phyloP scores from a whole-genome alignment of 2,329 filamentous ascomycete genomes.

The Botrytis byssoidea region DNA sequence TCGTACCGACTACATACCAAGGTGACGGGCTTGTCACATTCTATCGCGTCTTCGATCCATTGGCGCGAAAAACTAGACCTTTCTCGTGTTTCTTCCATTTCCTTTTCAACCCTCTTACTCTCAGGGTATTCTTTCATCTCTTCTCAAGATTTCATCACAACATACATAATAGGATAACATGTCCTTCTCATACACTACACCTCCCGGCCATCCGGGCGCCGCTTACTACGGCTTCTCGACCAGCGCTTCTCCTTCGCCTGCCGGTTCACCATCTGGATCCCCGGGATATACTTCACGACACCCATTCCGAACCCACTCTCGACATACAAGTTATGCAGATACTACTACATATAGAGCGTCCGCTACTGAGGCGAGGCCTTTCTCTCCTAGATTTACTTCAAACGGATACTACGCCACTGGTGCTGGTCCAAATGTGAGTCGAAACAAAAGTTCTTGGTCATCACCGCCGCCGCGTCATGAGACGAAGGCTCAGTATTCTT shows the following conservation, averaged over 20 bases:
- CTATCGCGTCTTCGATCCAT: constrained; percentile 31
- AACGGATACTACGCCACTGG: constrained; percentile 41
- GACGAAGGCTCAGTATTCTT: constrained; percentile 37
- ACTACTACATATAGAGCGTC: constrained; percentile 31
- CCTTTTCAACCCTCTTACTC: constrained; percentile 31
- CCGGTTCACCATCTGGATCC: constrained; percentile 34
- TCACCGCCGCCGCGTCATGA: constrained; percentile 33
- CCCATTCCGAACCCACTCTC: constrained; percentile 37
- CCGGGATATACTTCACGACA: constrained; percentile 29
- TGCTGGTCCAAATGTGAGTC: constrained; percentile 42
- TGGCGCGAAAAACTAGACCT: constrained; percentile 15
- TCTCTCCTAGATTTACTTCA: constrained; percentile 41
- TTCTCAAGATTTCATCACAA: constrained; percentile 12
- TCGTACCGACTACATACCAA: constrained; percentile 42
- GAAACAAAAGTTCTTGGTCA: constrained; percentile 40
- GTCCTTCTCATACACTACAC: constrained; percentile 36
- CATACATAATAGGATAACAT: constrained; percentile 38
- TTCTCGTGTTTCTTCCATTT: constrained; percentile 12
- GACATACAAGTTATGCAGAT: constrained; percentile 38
- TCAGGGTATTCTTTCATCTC: constrained; percentile 23
- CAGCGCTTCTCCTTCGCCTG: constrained; percentile 39
- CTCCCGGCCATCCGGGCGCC: constrained; percentile 33
- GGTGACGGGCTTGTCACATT: constrained; percentile 40
- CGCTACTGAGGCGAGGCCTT: constrained; percentile 30
- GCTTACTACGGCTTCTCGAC: constrained; percentile 37